These are phyloP conservation scores for Lentinus brumalis DNA, from an alignment of 768 basidiomycete species.

Conservation along the genomic window DNA sequence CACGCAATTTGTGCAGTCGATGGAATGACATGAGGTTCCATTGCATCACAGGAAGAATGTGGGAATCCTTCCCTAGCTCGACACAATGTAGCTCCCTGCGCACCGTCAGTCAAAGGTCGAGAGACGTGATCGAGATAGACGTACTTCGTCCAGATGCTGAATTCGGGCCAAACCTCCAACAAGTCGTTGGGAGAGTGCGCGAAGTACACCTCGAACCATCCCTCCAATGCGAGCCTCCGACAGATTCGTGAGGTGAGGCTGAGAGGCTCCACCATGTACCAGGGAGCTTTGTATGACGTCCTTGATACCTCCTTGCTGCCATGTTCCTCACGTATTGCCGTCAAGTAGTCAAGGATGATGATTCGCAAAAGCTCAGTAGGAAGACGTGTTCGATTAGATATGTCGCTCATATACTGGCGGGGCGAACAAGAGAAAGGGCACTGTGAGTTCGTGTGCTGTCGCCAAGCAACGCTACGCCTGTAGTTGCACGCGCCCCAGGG, in stretches of 20 bases:
- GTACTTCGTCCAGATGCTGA: slow-evolving; percentile 12
- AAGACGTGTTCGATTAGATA: background rate
- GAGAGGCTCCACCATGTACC: slow-evolving; percentile 13
- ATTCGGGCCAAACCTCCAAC: slow-evolving; percentile 9
- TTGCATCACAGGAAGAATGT: background rate
- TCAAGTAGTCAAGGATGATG: slow-evolving; percentile 8
- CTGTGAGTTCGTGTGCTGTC: no score
- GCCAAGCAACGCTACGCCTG: no score
- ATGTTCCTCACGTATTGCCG: background rate
- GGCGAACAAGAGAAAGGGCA: background rate
- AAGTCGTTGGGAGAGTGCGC: slow-evolving; percentile 9
- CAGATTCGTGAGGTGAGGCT: slow-evolving; percentile 4
- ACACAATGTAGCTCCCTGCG: slow-evolving; percentile 17
- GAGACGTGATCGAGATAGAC: background rate
- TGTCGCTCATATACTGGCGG: no score
- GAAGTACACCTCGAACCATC: slow-evolving; percentile 20
- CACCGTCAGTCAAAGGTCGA: background rate
- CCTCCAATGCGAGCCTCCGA: slow-evolving; percentile 15
- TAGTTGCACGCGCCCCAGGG: no score
- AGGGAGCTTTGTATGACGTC: slow-evolving; percentile 17
- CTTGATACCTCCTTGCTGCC: background rate
- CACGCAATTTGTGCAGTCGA: slow-evolving; percentile 16
- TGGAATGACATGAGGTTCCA: slow-evolving; percentile 14
- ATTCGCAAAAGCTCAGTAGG: slow-evolving; percentile 15
- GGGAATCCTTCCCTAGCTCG: slow-evolving; percentile 8